Conservation (phyloP, 179 eudicot genomes). For the Heliamphora pulchella region DNA sequence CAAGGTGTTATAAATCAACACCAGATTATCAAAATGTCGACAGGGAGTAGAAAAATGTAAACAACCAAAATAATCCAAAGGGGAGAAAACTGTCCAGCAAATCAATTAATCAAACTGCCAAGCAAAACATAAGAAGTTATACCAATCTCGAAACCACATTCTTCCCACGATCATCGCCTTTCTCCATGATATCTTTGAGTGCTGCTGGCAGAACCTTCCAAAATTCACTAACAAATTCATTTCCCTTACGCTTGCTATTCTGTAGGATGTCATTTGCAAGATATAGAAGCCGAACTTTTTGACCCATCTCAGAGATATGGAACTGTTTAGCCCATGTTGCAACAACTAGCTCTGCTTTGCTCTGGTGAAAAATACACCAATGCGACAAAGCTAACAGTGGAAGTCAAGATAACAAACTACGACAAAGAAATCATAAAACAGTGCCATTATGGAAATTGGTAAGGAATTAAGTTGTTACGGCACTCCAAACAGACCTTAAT, state of each 20-base stretch:
- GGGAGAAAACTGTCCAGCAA: neutral
- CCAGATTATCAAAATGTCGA: neutral
- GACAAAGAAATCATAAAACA: neutral
- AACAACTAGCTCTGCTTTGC: slow-evolving; percentile 80
- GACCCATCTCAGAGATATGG: slow-evolving; percentile 46
- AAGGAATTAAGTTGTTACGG: neutral
- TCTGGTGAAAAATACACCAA: slow-evolving; percentile 96
- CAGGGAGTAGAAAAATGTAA: neutral
- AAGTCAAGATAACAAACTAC: slow-evolving; percentile 41
- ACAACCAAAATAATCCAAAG: neutral
- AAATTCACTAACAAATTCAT: slow-evolving; percentile 86
- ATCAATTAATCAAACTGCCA: slow-evolving; percentile 8
- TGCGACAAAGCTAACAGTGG: slow-evolving; percentile 67
- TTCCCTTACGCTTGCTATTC: slow-evolving; percentile 96
- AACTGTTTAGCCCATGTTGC: slow-evolving; percentile 86
- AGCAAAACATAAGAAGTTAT: slow-evolving; percentile 19
- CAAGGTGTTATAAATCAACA: neutral
- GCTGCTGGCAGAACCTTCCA: slow-evolving; percentile 98
- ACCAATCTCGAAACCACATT: slow-evolving; percentile 81
- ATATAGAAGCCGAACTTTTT: slow-evolving; percentile 75
- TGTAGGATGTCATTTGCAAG: slow-evolving; percentile 96
- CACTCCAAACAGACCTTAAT: neutral
- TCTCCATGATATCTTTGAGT: slow-evolving; percentile 59
- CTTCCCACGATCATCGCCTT: slow-evolving; percentile 72
- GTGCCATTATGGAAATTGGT: neutral